Evolutionary conservation across 176 grass and related monocot species (phyloP), one percentile per base, ranked within the genome.

Genomic region (Panicum miliaceum): DNA sequence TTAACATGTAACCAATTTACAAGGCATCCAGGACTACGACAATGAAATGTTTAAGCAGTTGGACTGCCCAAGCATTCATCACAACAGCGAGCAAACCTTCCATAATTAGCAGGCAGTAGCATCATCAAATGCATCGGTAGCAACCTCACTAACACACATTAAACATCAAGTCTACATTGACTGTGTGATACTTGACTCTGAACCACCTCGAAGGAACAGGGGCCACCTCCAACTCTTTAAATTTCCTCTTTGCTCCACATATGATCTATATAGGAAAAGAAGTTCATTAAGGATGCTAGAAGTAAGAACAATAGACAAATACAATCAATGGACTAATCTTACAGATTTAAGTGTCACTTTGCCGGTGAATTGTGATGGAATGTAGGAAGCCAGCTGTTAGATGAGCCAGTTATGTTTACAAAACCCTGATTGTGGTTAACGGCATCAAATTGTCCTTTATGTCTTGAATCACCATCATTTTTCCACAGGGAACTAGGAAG

Each of bases 311-410:
- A 66, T 32, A 68, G 42, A 14, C 1, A 37, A 75, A 75, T 27
- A 18, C 45, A 56, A n/a, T 20, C 25, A 10, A 64, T 77, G 47
- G 73, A 86, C 12, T 38, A 52, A 43, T 58, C 42, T 54, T 46
- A 42, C 32, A 72, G 86, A 53, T 64, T 66, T 89, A 94, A 88
- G 84, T 59, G 40, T 92, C 63, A 98, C 58, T 93, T 98, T 53
- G 85, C 71, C 73, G 89, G 87, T 22, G 89, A 76, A 84, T 90
- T 95, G 46, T 79, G 91, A 29, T 90, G 80, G 40, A 92, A 90
- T 79, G 89, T 90, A 74, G 87, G 81, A 84, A 81, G 45, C 88
- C 89, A 88, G 32, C 80, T 88, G 20, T 88, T 92, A 40, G 93
- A 86, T 85, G 93, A 83, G 35, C 76, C 68, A 84, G 76, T 69